Evolutionary conservation across 2,329 filamentous ascomycete genomes (phyloP).

Genomic region (Cordyceps farinosa): DNA sequence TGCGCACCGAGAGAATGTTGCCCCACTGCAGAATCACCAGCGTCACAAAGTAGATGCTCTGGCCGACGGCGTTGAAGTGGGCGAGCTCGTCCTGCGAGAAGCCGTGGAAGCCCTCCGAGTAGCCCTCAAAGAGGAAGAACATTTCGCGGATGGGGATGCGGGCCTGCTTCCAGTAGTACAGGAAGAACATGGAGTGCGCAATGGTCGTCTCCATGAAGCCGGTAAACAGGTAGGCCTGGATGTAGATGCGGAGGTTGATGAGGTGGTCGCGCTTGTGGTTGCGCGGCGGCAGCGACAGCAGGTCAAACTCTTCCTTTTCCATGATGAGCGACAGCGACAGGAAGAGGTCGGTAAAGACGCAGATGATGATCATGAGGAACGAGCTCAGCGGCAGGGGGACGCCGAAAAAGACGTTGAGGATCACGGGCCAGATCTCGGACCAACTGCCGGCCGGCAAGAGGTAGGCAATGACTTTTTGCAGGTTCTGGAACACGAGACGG

Average conservation of each 20-base stretch:
- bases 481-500: conserved; percentile 39
- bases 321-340: conserved; percentile 49
- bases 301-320: conserved; percentile 54
- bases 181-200: conserved; percentile 52
- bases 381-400: conserved; percentile 48
- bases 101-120: conserved; percentile 46
- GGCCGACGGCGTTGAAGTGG: conserved; percentile 47
- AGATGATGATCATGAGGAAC: conserved; percentile 58
- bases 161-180: conserved; percentile 48
- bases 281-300: conserved; percentile 48
- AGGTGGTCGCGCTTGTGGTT: conserved; percentile 49
- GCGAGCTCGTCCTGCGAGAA: conserved; percentile 43
- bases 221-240: conserved; percentile 49
- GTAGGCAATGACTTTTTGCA: conserved; percentile 41
- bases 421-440: conserved; percentile 56
- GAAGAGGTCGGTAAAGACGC: conserved; percentile 54
- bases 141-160: conserved; percentile 45
- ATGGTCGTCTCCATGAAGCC: conserved; percentile 49
- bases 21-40: conserved; percentile 53
- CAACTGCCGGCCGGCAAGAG: conserved; percentile 50
- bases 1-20: conserved; percentile 50
- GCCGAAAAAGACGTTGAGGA: conserved; percentile 54
- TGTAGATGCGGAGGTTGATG: conserved; percentile 50
- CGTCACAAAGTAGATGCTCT: conserved; percentile 53
- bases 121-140: conserved; percentile 48